phyloP scores from a whole-genome alignment of 2,329 filamentous ascomycete genomes.

The Diaporthe amygdali region DNA sequence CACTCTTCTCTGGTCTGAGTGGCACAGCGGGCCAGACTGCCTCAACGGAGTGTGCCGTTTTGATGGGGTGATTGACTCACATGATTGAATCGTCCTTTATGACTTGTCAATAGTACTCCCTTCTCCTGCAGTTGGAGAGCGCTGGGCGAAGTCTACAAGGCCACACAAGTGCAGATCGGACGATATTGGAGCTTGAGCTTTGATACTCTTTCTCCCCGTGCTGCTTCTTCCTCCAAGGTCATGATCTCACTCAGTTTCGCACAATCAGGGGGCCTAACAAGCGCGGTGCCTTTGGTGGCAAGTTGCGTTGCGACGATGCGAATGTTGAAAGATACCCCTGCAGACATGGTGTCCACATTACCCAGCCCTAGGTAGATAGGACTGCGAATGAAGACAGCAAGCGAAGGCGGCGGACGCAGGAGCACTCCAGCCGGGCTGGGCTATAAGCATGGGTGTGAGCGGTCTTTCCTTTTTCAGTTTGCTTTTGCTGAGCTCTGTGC shows the following conservation, averaged over 20 bases:
- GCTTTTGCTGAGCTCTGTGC: not conserved
- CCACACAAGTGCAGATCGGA: not conserved
- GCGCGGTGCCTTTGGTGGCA: too few species aligned
- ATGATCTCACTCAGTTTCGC: not conserved
- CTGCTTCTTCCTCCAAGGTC: not conserved
- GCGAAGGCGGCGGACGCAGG: too few species aligned
- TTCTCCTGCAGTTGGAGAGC: not conserved
- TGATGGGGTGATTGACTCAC: not conserved
- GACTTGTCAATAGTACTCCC: not conserved
- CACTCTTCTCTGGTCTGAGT: not conserved
- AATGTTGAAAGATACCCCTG: not conserved
- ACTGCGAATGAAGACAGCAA: not conserved
- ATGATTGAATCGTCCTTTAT: not conserved
- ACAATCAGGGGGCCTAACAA: not conserved
- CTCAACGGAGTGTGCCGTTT: not conserved
- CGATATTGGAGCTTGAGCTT: not conserved
- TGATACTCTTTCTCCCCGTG: not conserved
- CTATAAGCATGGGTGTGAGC: not conserved
- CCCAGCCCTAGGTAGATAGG: not conserved
- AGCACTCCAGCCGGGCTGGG: not conserved
- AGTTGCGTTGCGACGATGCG: not conserved
- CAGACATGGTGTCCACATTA: not conserved
- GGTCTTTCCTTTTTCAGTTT: not conserved
- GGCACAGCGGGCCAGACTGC: not conserved
- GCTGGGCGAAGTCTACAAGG: not conserved